These are phyloP conservation scores for Barnettozyma hawaiiensis DNA, from an alignment of 1,139 yeast species.

Conservation along the genomic window DNA sequence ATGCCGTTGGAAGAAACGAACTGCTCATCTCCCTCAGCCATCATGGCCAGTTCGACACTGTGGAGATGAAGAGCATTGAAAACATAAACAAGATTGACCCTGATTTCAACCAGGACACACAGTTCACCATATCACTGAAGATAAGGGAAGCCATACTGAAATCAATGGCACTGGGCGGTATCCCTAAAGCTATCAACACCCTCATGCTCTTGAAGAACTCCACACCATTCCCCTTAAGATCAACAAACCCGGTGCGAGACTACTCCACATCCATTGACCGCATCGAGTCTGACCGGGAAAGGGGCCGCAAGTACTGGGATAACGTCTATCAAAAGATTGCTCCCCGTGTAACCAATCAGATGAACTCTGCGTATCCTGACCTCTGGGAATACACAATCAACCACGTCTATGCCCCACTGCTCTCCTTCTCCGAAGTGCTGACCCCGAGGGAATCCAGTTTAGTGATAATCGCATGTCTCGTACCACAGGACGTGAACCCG, in stretches of 20 bases:
- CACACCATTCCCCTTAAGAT: conserved; percentile 51
- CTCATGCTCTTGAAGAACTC: conserved; percentile 57
- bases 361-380: conserved; percentile 77
- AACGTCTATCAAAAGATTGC: conserved; percentile 72
- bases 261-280: conserved; percentile 5
- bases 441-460: conserved; percentile 68
- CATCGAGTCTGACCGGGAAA: conserved; percentile 27
- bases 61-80: conserved; percentile 15
- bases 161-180: conserved; percentile 71
- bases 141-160: conserved; percentile 75
- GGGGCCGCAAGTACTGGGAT: conserved; percentile 72
- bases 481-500: conserved; percentile 94
- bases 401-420: conserved; percentile 71
- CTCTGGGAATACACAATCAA: conserved; percentile 68
- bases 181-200: conserved; percentile 81
- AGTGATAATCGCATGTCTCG: conserved; percentile 71
- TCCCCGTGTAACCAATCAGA: conserved; percentile 57
- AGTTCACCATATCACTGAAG: conserved; percentile 42
- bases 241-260: conserved; percentile 26
- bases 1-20: conserved; percentile 11
- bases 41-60: conserved; percentile 13
- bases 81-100: conserved; percentile 18
- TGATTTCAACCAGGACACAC: conserved; percentile 4
- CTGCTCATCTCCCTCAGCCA: conserved; percentile 3
- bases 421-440: conserved; percentile 62